phyloP scores from a whole-genome alignment of 345 rosid species.

The Populus ilicifolia region DNA sequence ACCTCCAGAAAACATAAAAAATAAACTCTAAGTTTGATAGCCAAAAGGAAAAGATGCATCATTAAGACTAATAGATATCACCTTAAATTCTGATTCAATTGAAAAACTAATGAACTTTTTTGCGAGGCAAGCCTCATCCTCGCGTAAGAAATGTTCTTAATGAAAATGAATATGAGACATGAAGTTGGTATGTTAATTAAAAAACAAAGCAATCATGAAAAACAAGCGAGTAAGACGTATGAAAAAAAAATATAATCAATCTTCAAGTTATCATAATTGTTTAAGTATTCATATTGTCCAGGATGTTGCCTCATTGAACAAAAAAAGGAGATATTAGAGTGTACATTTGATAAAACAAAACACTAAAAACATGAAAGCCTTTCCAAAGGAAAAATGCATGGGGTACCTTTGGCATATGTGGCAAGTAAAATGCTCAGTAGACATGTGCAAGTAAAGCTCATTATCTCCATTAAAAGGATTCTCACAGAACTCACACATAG shows the following conservation, averaged over 20 bases:
- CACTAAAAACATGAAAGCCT: neutral
- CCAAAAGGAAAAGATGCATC: neutral
- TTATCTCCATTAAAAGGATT: conserved; percentile 27
- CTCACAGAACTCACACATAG: conserved; percentile 23
- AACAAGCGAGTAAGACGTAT: neutral
- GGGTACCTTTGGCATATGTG: conserved; percentile 27
- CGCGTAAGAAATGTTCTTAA: conserved; percentile 21
- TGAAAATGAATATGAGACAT: conserved; percentile 22
- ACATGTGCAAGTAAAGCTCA: conserved; percentile 27
- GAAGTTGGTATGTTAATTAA: neutral
- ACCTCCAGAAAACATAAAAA: too few relatives aligned
- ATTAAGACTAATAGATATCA: neutral
- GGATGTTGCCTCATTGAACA: conserved; percentile 23
- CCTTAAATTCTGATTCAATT: conserved; percentile 28
- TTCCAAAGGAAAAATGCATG: neutral
- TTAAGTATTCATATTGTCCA: conserved; percentile 23
- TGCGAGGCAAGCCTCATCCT: conserved; percentile 29
- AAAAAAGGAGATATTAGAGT: neutral
- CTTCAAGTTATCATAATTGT: conserved; percentile 24
- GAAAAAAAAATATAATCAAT: conserved; percentile 7
- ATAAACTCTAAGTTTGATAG: neutral
- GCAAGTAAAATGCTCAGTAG: conserved; percentile 30
- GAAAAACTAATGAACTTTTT: conserved; percentile 26
- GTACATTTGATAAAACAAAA: neutral
- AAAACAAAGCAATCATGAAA: neutral